Conservation (phyloP, 2,329 filamentous ascomycete species). For the Penicillium palitans region DNA sequence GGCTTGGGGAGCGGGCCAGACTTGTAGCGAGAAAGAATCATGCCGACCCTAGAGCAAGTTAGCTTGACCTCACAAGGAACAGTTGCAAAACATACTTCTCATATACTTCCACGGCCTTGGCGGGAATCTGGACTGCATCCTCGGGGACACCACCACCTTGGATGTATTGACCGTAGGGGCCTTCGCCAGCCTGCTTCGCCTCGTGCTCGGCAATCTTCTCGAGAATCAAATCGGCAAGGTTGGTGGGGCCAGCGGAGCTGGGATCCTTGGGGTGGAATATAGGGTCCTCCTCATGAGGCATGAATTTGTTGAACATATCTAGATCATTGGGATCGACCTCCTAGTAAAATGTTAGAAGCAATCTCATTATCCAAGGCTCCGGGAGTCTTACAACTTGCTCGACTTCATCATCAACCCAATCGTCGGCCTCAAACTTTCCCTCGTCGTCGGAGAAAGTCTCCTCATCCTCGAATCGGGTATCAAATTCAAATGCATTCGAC, state of each 20-base stretch:
- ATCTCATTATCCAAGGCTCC: background rate
- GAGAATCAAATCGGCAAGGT: conserved; percentile 88
- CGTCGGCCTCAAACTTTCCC: conserved; percentile 60
- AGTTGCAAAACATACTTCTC: conserved; percentile 63
- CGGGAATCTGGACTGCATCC: conserved; percentile 81
- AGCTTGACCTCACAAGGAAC: conserved; percentile 14
- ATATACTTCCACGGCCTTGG: conserved; percentile 92
- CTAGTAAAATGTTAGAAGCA: conserved; percentile 35
- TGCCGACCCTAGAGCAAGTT: conserved; percentile 63
- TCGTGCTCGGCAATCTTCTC: conserved; percentile 93
- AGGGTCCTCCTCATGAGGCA: conserved; percentile 73
- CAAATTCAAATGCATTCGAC: conserved; percentile 74
- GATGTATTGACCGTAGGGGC: conserved; percentile 38
- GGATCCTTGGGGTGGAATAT: conserved; percentile 62
- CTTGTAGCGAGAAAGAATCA: conserved; percentile 89
- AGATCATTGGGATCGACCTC: conserved; percentile 88
- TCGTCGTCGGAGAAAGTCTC: conserved; percentile 49
- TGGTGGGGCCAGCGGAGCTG: conserved; percentile 60
- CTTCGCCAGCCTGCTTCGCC: conserved; percentile 58
- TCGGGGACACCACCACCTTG: conserved; percentile 62
- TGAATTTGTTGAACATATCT: conserved; percentile 86
- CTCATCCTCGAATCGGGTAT: conserved; percentile 67
- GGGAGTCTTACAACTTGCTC: conserved; percentile 42
- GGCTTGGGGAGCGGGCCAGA: conserved; percentile 96
- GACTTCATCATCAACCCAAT: conserved; percentile 74